These are phyloP conservation scores for Medicago ruthenica DNA, from an alignment of 306 rosid species.

Conservation along the genomic window DNA sequence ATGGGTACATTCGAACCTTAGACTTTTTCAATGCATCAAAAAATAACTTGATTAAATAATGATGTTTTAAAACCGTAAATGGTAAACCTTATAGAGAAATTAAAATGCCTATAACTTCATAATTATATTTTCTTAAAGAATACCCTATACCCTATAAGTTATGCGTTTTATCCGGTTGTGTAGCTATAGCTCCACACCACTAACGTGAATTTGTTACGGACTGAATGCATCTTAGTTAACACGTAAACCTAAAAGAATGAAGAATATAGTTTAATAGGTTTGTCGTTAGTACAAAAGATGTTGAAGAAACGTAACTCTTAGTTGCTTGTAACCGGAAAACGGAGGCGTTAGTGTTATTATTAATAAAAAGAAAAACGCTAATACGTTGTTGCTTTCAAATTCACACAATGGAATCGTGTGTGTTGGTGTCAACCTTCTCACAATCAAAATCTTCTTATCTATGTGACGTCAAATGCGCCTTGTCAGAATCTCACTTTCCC, in stretches of 20 bases:
- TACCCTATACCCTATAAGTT: not conserved
- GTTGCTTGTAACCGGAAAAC: conserved; percentile 7
- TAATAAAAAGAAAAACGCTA: not conserved
- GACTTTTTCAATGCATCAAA: too few species aligned
- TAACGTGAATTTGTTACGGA: conserved; percentile 4
- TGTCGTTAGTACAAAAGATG: not conserved
- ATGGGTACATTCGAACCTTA: too few species aligned
- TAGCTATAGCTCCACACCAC: not conserved
- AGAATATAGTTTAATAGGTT: not conserved
- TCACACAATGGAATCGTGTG: conserved; percentile 12
- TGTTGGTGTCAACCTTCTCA: not conserved
- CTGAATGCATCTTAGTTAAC: not conserved
- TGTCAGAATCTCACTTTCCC: conserved; percentile 63
- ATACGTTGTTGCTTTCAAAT: not conserved
- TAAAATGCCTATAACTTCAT: not conserved
- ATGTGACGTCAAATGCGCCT: conserved; percentile 56
- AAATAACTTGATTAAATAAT: too few species aligned
- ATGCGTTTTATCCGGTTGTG: not conserved
- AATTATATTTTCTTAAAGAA: not conserved
- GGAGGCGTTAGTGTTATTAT: not conserved
- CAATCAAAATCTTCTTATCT: conserved; percentile 27
- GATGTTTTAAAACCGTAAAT: not conserved
- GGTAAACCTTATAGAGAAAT: not conserved
- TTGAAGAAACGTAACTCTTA: conserved; percentile 28
- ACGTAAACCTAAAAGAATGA: not conserved